Conservation (phyloP, 768 basidiomycete species). For the Pleurotus platypus region DNA sequence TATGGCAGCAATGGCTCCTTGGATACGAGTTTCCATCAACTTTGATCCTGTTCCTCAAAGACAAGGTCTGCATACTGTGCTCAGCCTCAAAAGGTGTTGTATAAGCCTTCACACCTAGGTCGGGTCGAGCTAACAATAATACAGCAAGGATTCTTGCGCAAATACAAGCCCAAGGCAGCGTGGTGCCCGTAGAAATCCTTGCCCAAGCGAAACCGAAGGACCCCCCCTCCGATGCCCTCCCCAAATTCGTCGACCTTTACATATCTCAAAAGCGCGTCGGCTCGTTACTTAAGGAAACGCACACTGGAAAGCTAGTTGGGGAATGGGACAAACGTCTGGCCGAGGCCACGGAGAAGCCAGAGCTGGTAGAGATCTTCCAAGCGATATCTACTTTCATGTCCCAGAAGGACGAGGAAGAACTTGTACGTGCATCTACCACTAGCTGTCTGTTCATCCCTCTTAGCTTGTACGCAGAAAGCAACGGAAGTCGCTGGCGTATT, state of each 20-base stretch:
- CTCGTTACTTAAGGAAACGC: constrained; percentile 76
- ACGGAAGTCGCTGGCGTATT: constrained; percentile 71
- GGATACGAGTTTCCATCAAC: constrained; percentile 98
- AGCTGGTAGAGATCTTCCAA: constrained; percentile 73
- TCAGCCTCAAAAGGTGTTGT: constrained; percentile 81
- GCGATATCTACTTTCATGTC: constrained; percentile 78
- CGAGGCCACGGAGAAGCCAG: constrained; percentile 56
- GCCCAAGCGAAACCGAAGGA: constrained; percentile 82
- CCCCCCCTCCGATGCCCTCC: constrained; percentile 65
- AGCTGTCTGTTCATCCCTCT: not conserved
- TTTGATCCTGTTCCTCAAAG: constrained; percentile 76
- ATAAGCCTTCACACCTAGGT: too few species aligned
- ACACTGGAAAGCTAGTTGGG: constrained; percentile 78
- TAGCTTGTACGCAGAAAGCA: constrained; percentile 54
- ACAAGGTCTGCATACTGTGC: constrained; percentile 75
- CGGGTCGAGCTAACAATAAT: constrained; percentile 6
- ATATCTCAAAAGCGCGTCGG: constrained; percentile 66
- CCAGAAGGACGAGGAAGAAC: constrained; percentile 87
- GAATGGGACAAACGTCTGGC: constrained; percentile 78
- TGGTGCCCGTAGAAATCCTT: constrained; percentile 71
- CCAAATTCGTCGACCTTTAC: constrained; percentile 63
- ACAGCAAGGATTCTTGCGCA: constrained; percentile 85
- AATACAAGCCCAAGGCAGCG: constrained; percentile 52
- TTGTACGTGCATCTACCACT: constrained; percentile 47
- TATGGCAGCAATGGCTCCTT: constrained; percentile 83